Conservation (phyloP, 1,139 yeast genomes). For the Eremothecium cymbalariae region DNA sequence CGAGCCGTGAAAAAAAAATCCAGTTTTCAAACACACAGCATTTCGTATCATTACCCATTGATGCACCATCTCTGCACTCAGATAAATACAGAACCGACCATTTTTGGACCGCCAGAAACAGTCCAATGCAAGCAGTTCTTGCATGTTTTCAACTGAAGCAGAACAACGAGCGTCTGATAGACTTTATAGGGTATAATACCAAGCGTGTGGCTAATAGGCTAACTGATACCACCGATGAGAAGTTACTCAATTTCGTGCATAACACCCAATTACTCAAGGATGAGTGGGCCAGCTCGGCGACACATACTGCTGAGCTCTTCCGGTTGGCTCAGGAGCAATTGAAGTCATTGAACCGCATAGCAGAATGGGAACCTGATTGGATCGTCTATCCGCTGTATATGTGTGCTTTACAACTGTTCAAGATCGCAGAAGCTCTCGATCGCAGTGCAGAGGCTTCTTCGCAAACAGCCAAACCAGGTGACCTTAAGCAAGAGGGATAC, state of each 20-base stretch:
- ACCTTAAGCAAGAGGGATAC: slow-evolving; percentile 20
- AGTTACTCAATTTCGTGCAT: slow-evolving; percentile 7
- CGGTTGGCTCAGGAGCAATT: slow-evolving; percentile 39
- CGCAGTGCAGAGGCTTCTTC: background rate
- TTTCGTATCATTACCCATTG: too few species aligned
- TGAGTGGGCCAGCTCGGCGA: slow-evolving; percentile 6
- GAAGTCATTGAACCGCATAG: slow-evolving; percentile 47
- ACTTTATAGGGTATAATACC: slow-evolving; percentile 16
- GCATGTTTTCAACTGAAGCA: slow-evolving; percentile 15
- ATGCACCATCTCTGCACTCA: too few species aligned
- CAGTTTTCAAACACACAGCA: too few species aligned
- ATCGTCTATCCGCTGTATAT: slow-evolving; percentile 50
- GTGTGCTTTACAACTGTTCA: slow-evolving; percentile 48
- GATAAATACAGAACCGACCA: too few species aligned
- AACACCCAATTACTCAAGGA: slow-evolving; percentile 1
- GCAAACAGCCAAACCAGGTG: slow-evolving; percentile 12
- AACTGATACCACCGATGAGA: slow-evolving; percentile 5
- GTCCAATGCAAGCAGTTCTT: background rate
- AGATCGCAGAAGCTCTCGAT: slow-evolving; percentile 13
- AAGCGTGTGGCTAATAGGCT: background rate
- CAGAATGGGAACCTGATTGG: slow-evolving; percentile 62
- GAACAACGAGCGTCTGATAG: slow-evolving; percentile 14
- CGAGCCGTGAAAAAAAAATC: too few species aligned
- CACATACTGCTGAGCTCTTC: slow-evolving; percentile 26
- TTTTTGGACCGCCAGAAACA: too few species aligned